A percentile compares a stretch with the other conserved stretches of the same genome.
These are phyloP conservation scores for Entomophthora muscae DNA, from an alignment of 371 early-diverging fungal genomes.

Conservation along the genomic window DNA sequence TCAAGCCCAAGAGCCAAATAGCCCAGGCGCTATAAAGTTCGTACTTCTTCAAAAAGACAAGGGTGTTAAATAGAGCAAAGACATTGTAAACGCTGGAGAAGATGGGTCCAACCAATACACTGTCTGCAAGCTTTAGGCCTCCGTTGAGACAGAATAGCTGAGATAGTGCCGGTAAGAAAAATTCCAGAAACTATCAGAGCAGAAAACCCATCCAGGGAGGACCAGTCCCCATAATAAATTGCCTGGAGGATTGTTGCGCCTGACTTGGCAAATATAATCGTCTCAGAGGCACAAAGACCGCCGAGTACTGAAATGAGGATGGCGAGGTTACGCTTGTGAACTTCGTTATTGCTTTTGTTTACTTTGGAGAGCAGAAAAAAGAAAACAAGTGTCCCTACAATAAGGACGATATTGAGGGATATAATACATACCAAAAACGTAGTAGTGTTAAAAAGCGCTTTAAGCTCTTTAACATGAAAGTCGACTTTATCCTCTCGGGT, in stretches of 20 bases:
- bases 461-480: constrained; percentile 33
- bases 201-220: neutral
- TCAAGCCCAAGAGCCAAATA: constrained; percentile 28
- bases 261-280: constrained; percentile 34
- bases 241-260: neutral
- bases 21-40: constrained; percentile 37
- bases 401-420: constrained; percentile 30
- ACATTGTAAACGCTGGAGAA: constrained; percentile 52
- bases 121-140: constrained; percentile 36
- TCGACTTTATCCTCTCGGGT: constrained; percentile 13
- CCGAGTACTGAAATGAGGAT: constrained; percentile 41
- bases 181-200: neutral
- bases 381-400: constrained; percentile 20
- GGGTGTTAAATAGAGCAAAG: constrained; percentile 39
- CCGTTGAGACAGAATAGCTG: constrained; percentile 47
- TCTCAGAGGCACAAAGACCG: constrained; percentile 42
- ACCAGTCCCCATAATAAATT: neutral
- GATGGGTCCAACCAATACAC: constrained; percentile 45
- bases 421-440: constrained; percentile 47
- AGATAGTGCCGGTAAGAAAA: neutral
- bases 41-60: constrained; percentile 37
- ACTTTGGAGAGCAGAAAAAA: constrained; percentile 11
- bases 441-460: constrained; percentile 29
- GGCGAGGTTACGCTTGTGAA: constrained; percentile 30
- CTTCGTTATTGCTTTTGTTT: neutral